Conservation (phyloP, 768 basidiomycete genomes). For the Agrocybe praecox region DNA sequence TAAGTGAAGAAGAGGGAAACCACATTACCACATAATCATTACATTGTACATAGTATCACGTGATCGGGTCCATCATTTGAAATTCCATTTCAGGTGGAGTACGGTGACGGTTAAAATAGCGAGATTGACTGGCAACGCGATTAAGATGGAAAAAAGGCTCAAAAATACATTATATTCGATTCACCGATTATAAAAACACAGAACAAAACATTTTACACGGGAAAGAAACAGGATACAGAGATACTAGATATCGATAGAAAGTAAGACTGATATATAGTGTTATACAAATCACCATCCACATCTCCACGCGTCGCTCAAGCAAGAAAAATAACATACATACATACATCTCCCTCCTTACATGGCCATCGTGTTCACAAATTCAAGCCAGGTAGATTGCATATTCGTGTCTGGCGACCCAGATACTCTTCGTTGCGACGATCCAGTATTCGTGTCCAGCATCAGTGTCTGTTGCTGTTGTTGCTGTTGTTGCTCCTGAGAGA, state of each 20-base stretch:
- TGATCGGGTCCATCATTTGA: not conserved
- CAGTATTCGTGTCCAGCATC: conserved; percentile 41
- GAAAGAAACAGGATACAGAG: too few species aligned
- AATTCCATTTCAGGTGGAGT: too few species aligned
- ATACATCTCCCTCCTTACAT: conserved; percentile 23
- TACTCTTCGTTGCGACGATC: conserved; percentile 37
- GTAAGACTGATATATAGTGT: too few species aligned
- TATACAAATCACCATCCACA: not conserved
- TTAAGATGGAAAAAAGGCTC: too few species aligned
- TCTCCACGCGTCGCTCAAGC: not conserved
- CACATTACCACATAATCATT: not conserved
- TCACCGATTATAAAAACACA: too few species aligned
- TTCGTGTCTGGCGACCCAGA: conserved; percentile 65
- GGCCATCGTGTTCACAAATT: conserved; percentile 54
- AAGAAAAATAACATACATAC: conserved; percentile 1
- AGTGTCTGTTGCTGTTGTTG: not conserved
- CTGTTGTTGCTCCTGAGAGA: conserved; percentile 10
- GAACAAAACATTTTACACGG: too few species aligned
- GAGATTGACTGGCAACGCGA: too few species aligned
- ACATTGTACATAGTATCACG: not conserved
- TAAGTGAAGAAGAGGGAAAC: conserved; percentile 6
- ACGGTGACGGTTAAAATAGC: too few species aligned
- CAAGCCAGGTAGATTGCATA: conserved; percentile 66
- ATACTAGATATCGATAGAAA: too few species aligned
- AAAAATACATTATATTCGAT: not conserved